Conservation (phyloP, 345 rosid species). For the Camelina neglecta region DNA sequence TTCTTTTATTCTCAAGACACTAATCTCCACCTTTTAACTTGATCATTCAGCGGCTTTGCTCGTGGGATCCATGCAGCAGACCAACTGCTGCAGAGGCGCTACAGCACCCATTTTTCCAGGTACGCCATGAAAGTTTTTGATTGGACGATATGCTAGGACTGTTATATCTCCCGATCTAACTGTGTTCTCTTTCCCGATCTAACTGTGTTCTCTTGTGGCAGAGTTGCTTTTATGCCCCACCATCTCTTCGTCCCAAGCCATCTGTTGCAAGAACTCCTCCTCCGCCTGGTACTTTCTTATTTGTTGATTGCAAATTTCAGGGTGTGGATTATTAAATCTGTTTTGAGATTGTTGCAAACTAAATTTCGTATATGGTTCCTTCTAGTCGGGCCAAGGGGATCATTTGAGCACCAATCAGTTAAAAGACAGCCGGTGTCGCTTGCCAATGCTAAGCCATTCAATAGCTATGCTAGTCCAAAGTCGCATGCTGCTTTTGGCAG, state of each 20-base stretch:
- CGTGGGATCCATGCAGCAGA: constrained; percentile 95
- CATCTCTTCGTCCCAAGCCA: constrained; percentile 75
- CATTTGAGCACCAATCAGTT: constrained; percentile 60
- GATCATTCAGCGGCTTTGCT: constrained; percentile 75
- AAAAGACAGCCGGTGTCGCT: constrained; percentile 58
- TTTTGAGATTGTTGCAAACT: constrained; percentile 11
- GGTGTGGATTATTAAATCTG: background rate
- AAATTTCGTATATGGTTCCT: background rate
- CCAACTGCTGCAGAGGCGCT: constrained; percentile 88
- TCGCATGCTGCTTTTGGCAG: constrained; percentile 57
- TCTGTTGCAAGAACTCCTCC: constrained; percentile 70
- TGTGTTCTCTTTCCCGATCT: constrained; percentile 19
- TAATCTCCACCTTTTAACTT: constrained; percentile 19
- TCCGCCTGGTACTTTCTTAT: constrained; percentile 57
- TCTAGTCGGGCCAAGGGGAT: constrained; percentile 62
- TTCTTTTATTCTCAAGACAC: background rate
- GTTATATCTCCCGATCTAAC: constrained; percentile 13
- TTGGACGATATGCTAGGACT: background rate
- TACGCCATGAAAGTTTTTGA: constrained; percentile 32
- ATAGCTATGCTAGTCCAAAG: constrained; percentile 54
- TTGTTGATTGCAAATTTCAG: background rate
- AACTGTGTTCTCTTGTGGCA: constrained; percentile 47
- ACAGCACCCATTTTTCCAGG: constrained; percentile 96
- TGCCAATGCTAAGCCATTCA: constrained; percentile 57
- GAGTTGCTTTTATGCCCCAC: constrained; percentile 94